Base-by-base conservation (phyloP, 2,329 filamentous ascomycete genomes). In the Neopestalotiopsis sp. region DNA sequence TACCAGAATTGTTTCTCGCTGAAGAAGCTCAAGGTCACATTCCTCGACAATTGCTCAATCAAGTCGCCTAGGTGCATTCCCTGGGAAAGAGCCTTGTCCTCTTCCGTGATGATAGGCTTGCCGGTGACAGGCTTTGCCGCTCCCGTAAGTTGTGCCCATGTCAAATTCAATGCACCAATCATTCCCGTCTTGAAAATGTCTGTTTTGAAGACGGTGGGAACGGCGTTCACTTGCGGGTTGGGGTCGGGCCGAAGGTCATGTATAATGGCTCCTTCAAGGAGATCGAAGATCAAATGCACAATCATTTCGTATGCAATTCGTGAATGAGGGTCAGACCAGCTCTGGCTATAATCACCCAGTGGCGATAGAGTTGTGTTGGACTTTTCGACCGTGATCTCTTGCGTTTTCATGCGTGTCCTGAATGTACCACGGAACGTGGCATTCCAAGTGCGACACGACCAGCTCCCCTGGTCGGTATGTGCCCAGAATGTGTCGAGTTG, bases 391-490 rank as follows among this genome's bases (percentile, higher is more conserved):
- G 57, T 7, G 3, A 59, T 59, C 7, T 30, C 30, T 28, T 59
- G 57, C 12, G 12, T 59, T 14, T 59, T 1, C 3, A 30, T 10
- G 28, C n/a, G 24, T 5, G 30, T 30, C 13, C 20, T 59, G 20
- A 59, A 59, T 30, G 14, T 59, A 24, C 24, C 57, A 5, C 17
- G 57, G 57, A 59, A 59, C 20, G 57, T 59, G 57, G 57, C 57
- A 34, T 59, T 59, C 12, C 7, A 34, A 30, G 57, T 30, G 57
- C 24, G 57, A n/a, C 57, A 59, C 10, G 57, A 13, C 57, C 57
- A 59, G n/a, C n/a, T 12, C 12, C 30, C 30, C 5, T 30, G 2
- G 12, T 59, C 57, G 14, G 57, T 14, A 4, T 59, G 30, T 10
- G 17, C 2, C 57, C 57, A 59, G 57, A 59, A 59, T 17, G 4